Evolutionary conservation across 2,329 filamentous ascomycete genomes (phyloP), one percentile per base, ranked within the genome.

Genomic region (Stachybotrys chartarum): DNA sequence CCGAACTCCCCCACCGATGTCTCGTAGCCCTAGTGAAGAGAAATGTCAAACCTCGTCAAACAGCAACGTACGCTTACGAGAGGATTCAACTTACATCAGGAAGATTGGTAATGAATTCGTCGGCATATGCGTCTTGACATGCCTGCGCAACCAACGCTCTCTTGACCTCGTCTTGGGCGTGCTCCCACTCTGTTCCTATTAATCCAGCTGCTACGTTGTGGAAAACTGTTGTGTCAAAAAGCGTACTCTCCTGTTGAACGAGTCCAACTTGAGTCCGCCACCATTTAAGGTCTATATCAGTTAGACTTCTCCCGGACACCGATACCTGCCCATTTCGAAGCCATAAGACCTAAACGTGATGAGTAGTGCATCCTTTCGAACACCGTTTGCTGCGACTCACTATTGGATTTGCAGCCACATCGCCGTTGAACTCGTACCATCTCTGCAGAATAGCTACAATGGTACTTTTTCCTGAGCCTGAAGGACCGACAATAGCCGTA

Each of bases 401-500:
- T n/a, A 4, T 54, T 52, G 12, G 47, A 50, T 50, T 50, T 30
- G 47, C 24, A 30, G 24, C 47, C 30, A 30, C 6, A 30, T 50
- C 47, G 6, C 49, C 30, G 14, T 51, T 51, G 49, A 35, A 51
- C 31, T 57, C 51, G 44, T 88, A 88, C 65, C 88, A 88, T 10
- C 85, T 78, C 64, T 87, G 84, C 4, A 88, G 75, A 8, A 88
- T 73, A 7, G 84, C 84, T 24, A 88, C 80, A 17, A 88, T 82
- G 0, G 85, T 88, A 59, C 81, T 85, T 65, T 88, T 88, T 24
- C 85, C 85, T 48, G 82, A 86, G 2, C 85, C 85, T 18, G 84
- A 87, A 6, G 84, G 81, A 47, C 85, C 85, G 10, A 88, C 85
- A n/a, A 88, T 70, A 3, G 85, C 85, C 14, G 85, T 86, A 16